Conservation (phyloP, 345 rosid genomes). For the Hirschfeldia incana region DNA sequence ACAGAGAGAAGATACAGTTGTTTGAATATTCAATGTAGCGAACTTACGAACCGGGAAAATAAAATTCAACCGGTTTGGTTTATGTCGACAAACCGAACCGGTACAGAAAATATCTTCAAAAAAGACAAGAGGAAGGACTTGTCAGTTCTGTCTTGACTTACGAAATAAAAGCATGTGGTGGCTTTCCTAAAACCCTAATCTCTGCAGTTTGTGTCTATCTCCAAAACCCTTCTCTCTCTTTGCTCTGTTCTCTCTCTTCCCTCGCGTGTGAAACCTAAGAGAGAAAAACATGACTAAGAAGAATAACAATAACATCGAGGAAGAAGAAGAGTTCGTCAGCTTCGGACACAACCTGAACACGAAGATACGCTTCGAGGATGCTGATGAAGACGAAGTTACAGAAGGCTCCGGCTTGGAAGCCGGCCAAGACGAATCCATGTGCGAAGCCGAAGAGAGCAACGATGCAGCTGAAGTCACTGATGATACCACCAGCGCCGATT, state of each 20-base stretch:
- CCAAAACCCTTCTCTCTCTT: conserved; percentile 31
- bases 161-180: conserved; percentile 15
- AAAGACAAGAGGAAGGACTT: not conserved
- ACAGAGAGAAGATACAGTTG: not conserved
- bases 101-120: conserved; percentile 26
- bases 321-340: conserved; percentile 27
- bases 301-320: conserved; percentile 34
- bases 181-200: conserved; percentile 40
- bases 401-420: conserved; percentile 40
- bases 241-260: not conserved
- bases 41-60: not conserved
- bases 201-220: conserved; percentile 20
- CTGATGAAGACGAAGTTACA: conserved; percentile 47
- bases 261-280: not conserved
- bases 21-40: not conserved
- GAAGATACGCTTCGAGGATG: conserved; percentile 56
- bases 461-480: conserved; percentile 47
- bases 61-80: conserved; percentile 18
- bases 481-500: conserved; percentile 91
- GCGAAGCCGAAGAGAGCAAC: conserved; percentile 46
- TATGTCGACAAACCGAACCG: conserved; percentile 13
- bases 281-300: conserved; percentile 42
- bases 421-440: conserved; percentile 56
- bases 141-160: not conserved
- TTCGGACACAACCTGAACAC: conserved; percentile 37